These are phyloP conservation scores for Tulasnella sp. DNA, from an alignment of 768 basidiomycete genomes.

Conservation along the genomic window DNA sequence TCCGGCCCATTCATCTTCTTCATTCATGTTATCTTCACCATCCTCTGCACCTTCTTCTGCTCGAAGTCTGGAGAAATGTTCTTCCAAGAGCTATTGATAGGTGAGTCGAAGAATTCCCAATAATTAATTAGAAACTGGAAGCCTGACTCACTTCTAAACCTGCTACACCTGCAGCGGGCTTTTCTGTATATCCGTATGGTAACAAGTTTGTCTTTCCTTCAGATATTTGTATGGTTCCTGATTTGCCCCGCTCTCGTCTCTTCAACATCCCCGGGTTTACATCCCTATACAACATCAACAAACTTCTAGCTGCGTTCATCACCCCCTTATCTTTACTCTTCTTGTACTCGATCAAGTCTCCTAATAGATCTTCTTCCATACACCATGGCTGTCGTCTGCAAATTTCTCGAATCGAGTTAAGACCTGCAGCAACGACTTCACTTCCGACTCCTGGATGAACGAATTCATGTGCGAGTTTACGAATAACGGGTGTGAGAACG, in stretches of 20 bases:
- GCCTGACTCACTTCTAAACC: slow-evolving; percentile 60
- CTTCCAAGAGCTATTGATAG: slow-evolving; percentile 62
- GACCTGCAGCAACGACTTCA: slow-evolving; percentile 91
- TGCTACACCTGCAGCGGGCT: slow-evolving; percentile 74
- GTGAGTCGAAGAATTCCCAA: not conserved
- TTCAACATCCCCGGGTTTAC: slow-evolving; percentile 90
- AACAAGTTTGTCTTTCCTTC: slow-evolving; percentile 44
- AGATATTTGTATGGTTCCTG: slow-evolving; percentile 61
- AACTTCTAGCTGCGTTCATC: slow-evolving; percentile 71
- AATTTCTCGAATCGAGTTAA: slow-evolving; percentile 92
- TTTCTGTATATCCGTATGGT: slow-evolving; percentile 68
- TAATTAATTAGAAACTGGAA: not conserved
- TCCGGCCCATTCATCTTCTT: slow-evolving; percentile 64
- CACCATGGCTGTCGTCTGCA: slow-evolving; percentile 90
- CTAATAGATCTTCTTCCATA: slow-evolving; percentile 88
- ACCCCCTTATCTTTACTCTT: slow-evolving; percentile 94
- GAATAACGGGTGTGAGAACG: slow-evolving; percentile 72
- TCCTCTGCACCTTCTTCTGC: slow-evolving; percentile 40
- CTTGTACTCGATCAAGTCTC: slow-evolving; percentile 86
- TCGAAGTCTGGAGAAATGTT: slow-evolving; percentile 61
- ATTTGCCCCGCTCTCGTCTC: slow-evolving; percentile 85
- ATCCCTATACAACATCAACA: slow-evolving; percentile 87
- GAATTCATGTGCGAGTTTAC: slow-evolving; percentile 89
- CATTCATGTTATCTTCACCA: slow-evolving; percentile 40
- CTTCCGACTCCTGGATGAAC: slow-evolving; percentile 93